phyloP scores from a whole-genome alignment of 2,329 filamentous ascomycete species.

The Dendryphion nanum region DNA sequence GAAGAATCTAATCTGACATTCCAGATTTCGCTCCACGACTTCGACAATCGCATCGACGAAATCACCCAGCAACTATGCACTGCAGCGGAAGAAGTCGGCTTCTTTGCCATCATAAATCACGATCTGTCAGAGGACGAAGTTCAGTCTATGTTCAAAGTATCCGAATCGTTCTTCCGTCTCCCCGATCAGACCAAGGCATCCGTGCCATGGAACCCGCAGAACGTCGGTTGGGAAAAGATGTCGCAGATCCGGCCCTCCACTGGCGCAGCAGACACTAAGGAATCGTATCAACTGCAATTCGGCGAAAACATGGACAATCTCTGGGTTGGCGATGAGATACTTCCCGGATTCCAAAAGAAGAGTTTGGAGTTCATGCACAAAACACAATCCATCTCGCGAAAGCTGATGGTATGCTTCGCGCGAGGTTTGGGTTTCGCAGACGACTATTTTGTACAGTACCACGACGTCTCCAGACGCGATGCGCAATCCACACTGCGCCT shows the following conservation, averaged over 20 bases:
- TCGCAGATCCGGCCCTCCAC: slow-evolving; percentile 60
- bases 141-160: slow-evolving; percentile 51
- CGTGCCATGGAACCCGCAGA: slow-evolving; percentile 55
- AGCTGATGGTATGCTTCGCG: slow-evolving; percentile 59
- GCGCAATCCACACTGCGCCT: too few relatives aligned
- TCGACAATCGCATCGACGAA: slow-evolving; percentile 51
- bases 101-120: slow-evolving; percentile 59
- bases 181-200: slow-evolving; percentile 52
- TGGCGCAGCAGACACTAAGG: slow-evolving; percentile 58
- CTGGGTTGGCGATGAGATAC: slow-evolving; percentile 42
- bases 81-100: slow-evolving; percentile 60
- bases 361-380: slow-evolving; percentile 55
- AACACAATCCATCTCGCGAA: slow-evolving; percentile 54
- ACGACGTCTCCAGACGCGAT: too few relatives aligned
- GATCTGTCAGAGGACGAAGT: slow-evolving; percentile 52
- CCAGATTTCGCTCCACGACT: slow-evolving; percentile 56
- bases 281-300: slow-evolving; percentile 63
- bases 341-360: slow-evolving; percentile 50
- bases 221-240: slow-evolving; percentile 62
- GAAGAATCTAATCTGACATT: too few relatives aligned
- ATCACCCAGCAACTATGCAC: slow-evolving; percentile 54
- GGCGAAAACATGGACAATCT: slow-evolving; percentile 53
- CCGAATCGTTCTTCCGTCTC: slow-evolving; percentile 56
- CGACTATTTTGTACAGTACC: slow-evolving; percentile 56
- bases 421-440: slow-evolving; percentile 57